Percentiles rank a stretch among this genome's conserved stretches.
phyloP scores from a whole-genome alignment of 768 basidiomycete genomes.

The Boletus fagicola region DNA sequence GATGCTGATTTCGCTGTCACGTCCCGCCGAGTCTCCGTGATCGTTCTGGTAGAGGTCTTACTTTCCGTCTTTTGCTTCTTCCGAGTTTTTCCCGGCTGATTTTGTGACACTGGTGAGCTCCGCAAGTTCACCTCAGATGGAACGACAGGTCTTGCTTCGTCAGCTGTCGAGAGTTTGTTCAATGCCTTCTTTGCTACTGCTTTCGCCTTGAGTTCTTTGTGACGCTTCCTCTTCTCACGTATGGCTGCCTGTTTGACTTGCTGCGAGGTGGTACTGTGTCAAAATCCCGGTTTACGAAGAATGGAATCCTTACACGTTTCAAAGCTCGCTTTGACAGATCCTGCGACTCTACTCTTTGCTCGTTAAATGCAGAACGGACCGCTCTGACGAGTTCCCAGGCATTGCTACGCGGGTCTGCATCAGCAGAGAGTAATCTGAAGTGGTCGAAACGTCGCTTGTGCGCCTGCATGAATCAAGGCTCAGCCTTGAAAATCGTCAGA shows the following conservation, averaged over 20 bases:
- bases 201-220: conserved; percentile 44
- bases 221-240: conserved; percentile 48
- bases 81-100: not conserved
- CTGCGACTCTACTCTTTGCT: conserved; percentile 11
- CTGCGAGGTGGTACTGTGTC: conserved; percentile 29
- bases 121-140: not conserved
- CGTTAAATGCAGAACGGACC: conserved; percentile 5
- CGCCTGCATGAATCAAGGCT: conserved; percentile 40
- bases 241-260: conserved; percentile 45
- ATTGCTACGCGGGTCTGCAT: conserved; percentile 42
- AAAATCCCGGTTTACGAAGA: not conserved
- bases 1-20: conserved; percentile 1
- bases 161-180: conserved; percentile 1
- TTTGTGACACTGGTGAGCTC: not conserved
- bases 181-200: conserved; percentile 37
- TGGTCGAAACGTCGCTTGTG: conserved; percentile 60
- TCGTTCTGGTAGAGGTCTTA: not conserved
- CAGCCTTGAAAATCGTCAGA: not conserved
- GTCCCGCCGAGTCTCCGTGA: not conserved
- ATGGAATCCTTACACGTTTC: conserved; percentile 51
- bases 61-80: conserved; percentile 21
- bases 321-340: conserved; percentile 56
- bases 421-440: conserved; percentile 43
- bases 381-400: conserved; percentile 44
- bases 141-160: not conserved